Evolutionary conservation across 192 early-diverging fungal genomes (phyloP), one percentile per base, ranked within the genome.

Genomic region (Polychytrium aggregatum): DNA sequence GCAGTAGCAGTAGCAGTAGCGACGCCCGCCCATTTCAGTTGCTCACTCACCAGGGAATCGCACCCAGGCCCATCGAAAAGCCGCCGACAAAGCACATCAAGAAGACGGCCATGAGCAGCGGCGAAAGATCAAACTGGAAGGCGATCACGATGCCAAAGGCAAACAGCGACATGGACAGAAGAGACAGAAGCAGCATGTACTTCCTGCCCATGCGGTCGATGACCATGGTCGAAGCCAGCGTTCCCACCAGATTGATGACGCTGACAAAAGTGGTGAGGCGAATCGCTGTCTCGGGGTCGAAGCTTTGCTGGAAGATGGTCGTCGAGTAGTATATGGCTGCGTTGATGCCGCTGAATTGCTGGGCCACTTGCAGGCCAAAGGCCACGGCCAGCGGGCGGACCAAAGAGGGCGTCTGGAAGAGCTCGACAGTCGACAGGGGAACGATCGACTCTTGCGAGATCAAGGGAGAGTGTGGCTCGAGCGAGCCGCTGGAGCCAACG

Each of bases 301-400:
- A 79, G 0, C 67, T 65, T 56, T 81, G 46, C 37, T 70, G 69
- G 68, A 90, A 82, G 41, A 90, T 86, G n/a, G 77, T 78, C 6
- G 89, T 85, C 46, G 55, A 58, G 52, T 89, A 94, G 59, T 79
- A 90, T 46, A 89, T 83, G 9, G 90, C 87, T 9, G 83, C 85
- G 59, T 90, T 94, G 58, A 88, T 88, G 21, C 91, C 91, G 31
- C 82, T 85, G 52, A 89, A 81, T 62, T 94, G 91, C 60, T 94
- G 91, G 0, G 81, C 60, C 3, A 87, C 41, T 59, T 88, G 87
- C 5, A 91, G 44, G 16, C 85, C 67, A 1, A 89, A 36, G 3
- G 78, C 74, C 38, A 82, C 62, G 25, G 76, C 55, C 5, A 87
- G 70, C 0, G 84, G 78, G 16, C 71, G 59, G 7, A 76, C 64